Percentiles rank a stretch among this genome's conserved stretches.
Evolutionary conservation across 345 rosid species (phyloP).

Genomic region (Acer campestre): DNA sequence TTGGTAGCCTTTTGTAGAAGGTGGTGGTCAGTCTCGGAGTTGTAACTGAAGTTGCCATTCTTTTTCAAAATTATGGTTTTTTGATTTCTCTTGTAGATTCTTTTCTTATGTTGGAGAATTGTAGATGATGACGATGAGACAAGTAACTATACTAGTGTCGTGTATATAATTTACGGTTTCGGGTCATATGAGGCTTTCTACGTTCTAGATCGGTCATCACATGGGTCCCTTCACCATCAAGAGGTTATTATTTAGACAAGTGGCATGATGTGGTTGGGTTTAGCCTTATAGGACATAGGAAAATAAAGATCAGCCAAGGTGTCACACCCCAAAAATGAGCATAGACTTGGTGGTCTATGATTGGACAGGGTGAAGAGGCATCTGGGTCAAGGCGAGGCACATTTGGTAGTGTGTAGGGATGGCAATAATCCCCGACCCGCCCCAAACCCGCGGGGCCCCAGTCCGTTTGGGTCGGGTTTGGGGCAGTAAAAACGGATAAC

Average conservation of each 20-base stretch:
- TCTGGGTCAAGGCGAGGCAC: too few species aligned
- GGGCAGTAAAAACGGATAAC: too few species aligned
- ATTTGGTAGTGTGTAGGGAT: too few species aligned
- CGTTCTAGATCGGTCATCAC: neutral
- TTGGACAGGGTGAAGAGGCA: too few species aligned
- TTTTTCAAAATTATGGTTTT: neutral
- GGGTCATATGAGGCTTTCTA: neutral
- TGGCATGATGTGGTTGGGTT: too few species aligned
- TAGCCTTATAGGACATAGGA: too few species aligned
- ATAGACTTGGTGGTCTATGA: too few species aligned
- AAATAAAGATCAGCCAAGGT: too few species aligned
- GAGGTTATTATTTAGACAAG: neutral
- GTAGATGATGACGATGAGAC: neutral
- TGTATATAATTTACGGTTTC: neutral
- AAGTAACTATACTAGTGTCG: neutral
- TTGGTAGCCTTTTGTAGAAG: conserved; percentile 41
- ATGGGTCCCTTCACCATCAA: neutral
- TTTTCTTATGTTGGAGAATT: neutral
- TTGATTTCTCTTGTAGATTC: neutral
- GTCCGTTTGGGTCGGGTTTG: too few species aligned
- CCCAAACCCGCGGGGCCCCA: too few species aligned
- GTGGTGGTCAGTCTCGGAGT: conserved; percentile 62
- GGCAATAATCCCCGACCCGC: too few species aligned
- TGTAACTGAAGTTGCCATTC: conserved; percentile 49
- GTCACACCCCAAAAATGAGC: too few species aligned